Conservation (phyloP, 2,329 filamentous ascomycete genomes). For the Metarhizium humberi region DNA sequence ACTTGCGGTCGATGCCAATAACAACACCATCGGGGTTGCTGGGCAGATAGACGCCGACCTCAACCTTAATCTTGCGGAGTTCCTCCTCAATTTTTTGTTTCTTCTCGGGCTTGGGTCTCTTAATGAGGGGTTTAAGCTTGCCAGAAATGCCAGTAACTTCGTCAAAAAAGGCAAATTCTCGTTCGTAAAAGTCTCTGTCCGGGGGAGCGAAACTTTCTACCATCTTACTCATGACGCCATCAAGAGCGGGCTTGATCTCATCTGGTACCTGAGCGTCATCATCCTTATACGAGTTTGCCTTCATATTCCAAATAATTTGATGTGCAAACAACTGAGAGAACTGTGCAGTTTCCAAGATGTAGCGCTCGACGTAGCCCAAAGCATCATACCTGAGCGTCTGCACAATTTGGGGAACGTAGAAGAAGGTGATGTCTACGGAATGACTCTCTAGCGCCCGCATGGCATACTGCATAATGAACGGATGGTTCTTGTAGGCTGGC, state of each 20-base stretch:
- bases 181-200: conserved; percentile 82
- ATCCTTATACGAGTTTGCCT: conserved; percentile 96
- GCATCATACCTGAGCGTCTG: conserved; percentile 89
- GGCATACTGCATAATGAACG: conserved; percentile 91
- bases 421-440: conserved; percentile 94
- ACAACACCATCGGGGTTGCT: conserved; percentile 96
- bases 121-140: conserved; percentile 89
- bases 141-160: conserved; percentile 94
- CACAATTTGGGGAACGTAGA: conserved; percentile 97
- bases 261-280: conserved; percentile 87
- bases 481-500: conserved; percentile 82
- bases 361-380: conserved; percentile 89
- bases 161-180: conserved; percentile 96
- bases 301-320: conserved; percentile 99
- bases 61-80: conserved; percentile 90
- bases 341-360: conserved; percentile 93
- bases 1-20: conserved; percentile 95
- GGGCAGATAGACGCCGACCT: conserved; percentile 93
- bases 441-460: conserved; percentile 93
- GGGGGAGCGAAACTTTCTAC: conserved; percentile 69
- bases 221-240: conserved; percentile 79
- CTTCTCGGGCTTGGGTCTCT: conserved; percentile 88
- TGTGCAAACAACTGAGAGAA: conserved; percentile 98
- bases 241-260: conserved; percentile 83
- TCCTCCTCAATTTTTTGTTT: conserved; percentile 99